Conservation (phyloP, 257 asterid genomes). For the Penstemon barbatus region DNA sequence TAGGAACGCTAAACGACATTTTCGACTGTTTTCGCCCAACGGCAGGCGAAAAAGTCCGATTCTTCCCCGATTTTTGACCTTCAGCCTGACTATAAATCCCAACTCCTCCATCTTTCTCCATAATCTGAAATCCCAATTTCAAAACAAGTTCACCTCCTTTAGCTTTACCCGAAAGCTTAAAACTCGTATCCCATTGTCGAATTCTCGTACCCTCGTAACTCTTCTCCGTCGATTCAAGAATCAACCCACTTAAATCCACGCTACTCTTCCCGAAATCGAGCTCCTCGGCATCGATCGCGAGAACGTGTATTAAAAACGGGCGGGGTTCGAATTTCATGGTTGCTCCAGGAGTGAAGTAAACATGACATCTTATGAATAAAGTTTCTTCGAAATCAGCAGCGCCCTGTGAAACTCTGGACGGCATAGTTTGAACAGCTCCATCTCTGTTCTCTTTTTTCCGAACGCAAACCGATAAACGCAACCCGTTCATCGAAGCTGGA, state of each 20-base stretch:
- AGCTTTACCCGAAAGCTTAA: conserved; percentile 70
- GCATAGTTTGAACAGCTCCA: conserved; percentile 88
- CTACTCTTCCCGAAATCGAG: conserved; percentile 66
- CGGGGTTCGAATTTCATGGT: conserved; percentile 69
- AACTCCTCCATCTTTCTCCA: conserved; percentile 94
- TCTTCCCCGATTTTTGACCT: conserved; percentile 48
- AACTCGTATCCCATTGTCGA: conserved; percentile 75
- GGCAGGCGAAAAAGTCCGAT: conserved; percentile 39
- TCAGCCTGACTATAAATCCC: conserved; percentile 66
- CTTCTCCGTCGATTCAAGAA: conserved; percentile 76
- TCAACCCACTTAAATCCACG: conserved; percentile 66
- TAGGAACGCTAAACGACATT: conserved; percentile 73
- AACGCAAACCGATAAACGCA: conserved; percentile 73
- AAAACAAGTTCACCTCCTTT: conserved; percentile 85
- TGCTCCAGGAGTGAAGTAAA: conserved; percentile 65
- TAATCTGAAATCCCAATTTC: conserved; percentile 87
- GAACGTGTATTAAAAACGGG: conserved; percentile 64
- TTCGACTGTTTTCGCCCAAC: conserved; percentile 74
- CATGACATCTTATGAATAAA: conserved; percentile 73
- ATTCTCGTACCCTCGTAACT: conserved; percentile 62
- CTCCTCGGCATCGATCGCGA: conserved; percentile 81
- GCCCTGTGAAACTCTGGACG: conserved; percentile 76
- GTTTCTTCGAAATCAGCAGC: conserved; percentile 95
- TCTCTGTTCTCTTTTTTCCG: conserved; percentile 77
- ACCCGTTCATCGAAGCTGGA: conserved; percentile 92